Evolutionary conservation across 306 rosid genomes (phyloP).

Genomic region (Abrus pulchellus): DNA sequence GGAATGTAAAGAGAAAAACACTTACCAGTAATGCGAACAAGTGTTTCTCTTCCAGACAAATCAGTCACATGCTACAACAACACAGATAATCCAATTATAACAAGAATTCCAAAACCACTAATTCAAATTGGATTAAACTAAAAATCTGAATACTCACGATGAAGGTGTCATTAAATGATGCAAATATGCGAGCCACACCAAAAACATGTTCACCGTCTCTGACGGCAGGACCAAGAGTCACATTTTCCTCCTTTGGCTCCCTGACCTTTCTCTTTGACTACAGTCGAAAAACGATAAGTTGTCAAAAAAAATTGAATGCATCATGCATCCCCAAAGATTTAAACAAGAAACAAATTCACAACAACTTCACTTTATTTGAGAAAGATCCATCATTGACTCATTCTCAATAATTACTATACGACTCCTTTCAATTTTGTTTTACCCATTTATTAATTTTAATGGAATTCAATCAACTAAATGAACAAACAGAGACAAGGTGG

Average conservation of each 20-base stretch:
- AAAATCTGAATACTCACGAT: constrained; percentile 60
- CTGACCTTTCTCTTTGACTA: constrained; percentile 66
- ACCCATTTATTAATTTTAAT: no score
- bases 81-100: not conserved
- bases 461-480: not conserved
- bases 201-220: constrained; percentile 88
- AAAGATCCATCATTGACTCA: no score
- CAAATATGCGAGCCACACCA: constrained; percentile 86
- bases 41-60: constrained; percentile 91
- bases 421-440: no score
- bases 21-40: constrained; percentile 84
- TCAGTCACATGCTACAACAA: constrained; percentile 86
- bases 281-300: not conserved
- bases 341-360: no score
- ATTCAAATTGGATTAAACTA: no score
- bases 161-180: constrained; percentile 88
- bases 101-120: no score
- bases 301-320: no score
- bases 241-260: constrained; percentile 93
- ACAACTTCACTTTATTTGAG: no score
- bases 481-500: not conserved
- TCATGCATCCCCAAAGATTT: no score
- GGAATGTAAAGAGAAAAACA: not conserved
- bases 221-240: constrained; percentile 85
- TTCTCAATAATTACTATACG: no score